Evolutionary conservation across 2,329 filamentous ascomycete species (phyloP), one percentile per base, ranked within the genome.

Genomic region (Colletotrichum trifolii): DNA sequence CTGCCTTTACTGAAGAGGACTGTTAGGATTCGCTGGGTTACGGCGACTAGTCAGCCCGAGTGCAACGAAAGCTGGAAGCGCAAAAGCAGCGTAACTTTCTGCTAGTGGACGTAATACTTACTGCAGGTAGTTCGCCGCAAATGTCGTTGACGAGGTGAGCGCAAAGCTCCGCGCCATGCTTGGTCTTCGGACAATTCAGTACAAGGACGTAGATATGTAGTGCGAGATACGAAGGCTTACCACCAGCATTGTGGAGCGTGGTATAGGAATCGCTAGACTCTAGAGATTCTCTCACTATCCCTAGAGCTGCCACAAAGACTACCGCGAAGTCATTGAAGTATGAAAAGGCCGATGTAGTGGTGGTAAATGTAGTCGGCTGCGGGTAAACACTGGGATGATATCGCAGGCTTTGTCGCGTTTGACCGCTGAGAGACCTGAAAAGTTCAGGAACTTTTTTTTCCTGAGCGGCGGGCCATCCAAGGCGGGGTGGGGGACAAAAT

Each of bases 81-180:
- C 48, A 60, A 71, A 42, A 69, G 71, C 67, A 50, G 45, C 39
- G 50, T 47, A 25, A 35, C 40, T 25, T 15, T 40, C n/a, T 6
- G 15, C 15, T 8, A 11, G 39, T 11, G 25, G 17, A 34, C 43
- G 62, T 39, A 47, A 55, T 35, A 82, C 91, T 73, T 91, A 97
- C 95, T 76, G 93, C 93, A 68, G 94, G 93, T 64, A 98, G 88
- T 81, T 97, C 92, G 75, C 96, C 96, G 78, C 96, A 95, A 65
- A 92, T 85, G 76, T 97, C 94, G 75, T 94, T 89, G 69, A 98
- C 90, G 68, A 97, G 86, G 76, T 97, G 89, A 82, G 90, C 87
- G 83, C 93, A 97, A 75, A 98, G 92, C 87, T 97, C 93, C 74
- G 91, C 89, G 71, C 91, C 85, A 76, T 91, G 87, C 82, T 93